A percentile compares a stretch with the other conserved stretches of the same genome.
These are phyloP conservation scores for Lepiota brunneoincarnata DNA, from an alignment of 768 basidiomycete species.

Conservation along the genomic window DNA sequence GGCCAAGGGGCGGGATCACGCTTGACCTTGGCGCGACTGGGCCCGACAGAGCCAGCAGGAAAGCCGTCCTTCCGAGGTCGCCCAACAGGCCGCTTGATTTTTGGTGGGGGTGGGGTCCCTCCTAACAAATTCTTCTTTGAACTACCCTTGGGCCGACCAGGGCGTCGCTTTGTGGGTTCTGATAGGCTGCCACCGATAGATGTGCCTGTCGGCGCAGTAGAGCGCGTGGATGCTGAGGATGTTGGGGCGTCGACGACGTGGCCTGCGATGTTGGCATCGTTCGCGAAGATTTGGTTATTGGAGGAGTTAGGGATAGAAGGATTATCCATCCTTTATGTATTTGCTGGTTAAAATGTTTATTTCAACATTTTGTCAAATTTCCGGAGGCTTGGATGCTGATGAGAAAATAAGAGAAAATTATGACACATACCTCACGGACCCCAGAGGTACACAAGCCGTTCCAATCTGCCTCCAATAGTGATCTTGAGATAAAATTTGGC, in stretches of 20 bases:
- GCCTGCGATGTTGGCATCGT: conserved; percentile 5
- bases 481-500: background rate
- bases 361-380: conserved; percentile 10
- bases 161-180: conserved; percentile 53
- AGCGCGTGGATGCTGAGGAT: background rate
- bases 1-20: conserved; percentile 13
- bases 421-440: conserved; percentile 2
- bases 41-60: conserved; percentile 70
- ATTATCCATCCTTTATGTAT: conserved; percentile 13
- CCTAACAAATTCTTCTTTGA: conserved; percentile 59
- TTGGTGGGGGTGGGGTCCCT: conserved; percentile 31
- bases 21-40: conserved; percentile 32
- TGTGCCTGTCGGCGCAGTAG: background rate
- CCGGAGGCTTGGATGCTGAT: background rate
- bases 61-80: conserved; percentile 80
- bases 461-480: background rate
- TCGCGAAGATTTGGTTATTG: conserved; percentile 7
- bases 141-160: conserved; percentile 78
- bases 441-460: background rate
- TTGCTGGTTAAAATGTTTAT: conserved; percentile 9
- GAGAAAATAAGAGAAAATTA: conserved; percentile 8
- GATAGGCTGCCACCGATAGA: background rate
- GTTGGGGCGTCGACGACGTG: conserved; percentile 4
- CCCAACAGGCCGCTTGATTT: conserved; percentile 76
- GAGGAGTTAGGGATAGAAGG: conserved; percentile 10